A percentile compares a stretch with the other conserved stretches of the same genome.
These are phyloP conservation scores for Yamadazyma olivae DNA, from an alignment of 805 yeast species.

Conservation along the genomic window DNA sequence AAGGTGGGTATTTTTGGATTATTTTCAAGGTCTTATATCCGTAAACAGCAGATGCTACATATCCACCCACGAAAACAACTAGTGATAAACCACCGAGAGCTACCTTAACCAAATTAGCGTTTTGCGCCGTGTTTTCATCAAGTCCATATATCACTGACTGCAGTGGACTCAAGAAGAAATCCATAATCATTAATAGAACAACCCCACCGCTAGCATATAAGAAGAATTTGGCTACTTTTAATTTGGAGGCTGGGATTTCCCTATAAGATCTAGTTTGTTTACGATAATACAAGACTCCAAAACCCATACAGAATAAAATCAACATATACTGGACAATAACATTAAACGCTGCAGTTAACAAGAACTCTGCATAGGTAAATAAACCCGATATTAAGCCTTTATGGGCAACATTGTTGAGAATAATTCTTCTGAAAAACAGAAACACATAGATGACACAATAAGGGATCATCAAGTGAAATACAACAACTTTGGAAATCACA, in stretches of 20 bases:
- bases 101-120: neutral
- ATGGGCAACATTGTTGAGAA: constrained; percentile 4
- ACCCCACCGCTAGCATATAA: neutral
- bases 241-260: constrained; percentile 10
- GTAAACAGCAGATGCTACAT: constrained; percentile 13
- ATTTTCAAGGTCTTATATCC: constrained; percentile 26
- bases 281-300: constrained; percentile 30
- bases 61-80: neutral
- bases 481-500: constrained; percentile 23
- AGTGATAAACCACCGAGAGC: neutral
- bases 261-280: constrained; percentile 21
- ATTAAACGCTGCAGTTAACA: constrained; percentile 6
- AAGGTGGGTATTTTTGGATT: constrained; percentile 27
- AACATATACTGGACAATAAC: constrained; percentile 12
- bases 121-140: neutral
- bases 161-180: neutral
- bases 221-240: constrained; percentile 3
- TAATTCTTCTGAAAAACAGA: constrained; percentile 1
- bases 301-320: constrained; percentile 32
- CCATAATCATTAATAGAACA: neutral
- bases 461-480: constrained; percentile 25
- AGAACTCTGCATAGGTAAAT: constrained; percentile 1
- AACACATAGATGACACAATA: constrained; percentile 5
- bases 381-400: too few species aligned
- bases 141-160: neutral